Evolutionary conservation across 495 filamentous ascomycete species (phyloP).

Genomic region (Penicillium paxilli): DNA sequence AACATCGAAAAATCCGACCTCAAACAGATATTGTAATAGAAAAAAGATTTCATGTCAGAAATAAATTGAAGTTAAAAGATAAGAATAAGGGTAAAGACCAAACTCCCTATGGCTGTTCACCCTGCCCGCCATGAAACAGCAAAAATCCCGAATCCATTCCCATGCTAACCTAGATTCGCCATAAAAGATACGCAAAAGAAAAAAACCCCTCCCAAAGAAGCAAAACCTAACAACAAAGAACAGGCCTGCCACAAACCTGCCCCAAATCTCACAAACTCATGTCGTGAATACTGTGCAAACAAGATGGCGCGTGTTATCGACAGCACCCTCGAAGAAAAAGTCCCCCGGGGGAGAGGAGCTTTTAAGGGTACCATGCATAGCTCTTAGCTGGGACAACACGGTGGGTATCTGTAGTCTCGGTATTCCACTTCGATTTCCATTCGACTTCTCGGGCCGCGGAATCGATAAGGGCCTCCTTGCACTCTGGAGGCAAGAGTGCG

Average conservation of each 20-base stretch:
- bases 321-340: too few relatives aligned
- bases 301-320: too few relatives aligned
- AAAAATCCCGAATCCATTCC: background rate
- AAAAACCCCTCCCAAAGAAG: background rate
- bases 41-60: background rate
- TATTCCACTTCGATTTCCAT: slow-evolving; percentile 74
- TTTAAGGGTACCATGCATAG: slow-evolving; percentile 48
- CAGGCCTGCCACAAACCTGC: background rate
- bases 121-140: background rate
- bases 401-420: slow-evolving; percentile 54
- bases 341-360: too few relatives aligned
- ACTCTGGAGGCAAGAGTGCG: slow-evolving; percentile 68
- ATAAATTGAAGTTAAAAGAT: background rate
- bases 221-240: background rate
- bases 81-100: slow-evolving; percentile 1
- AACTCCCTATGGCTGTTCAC: background rate
- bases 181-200: background rate
- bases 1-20: too few relatives aligned
- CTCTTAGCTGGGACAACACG: slow-evolving; percentile 52
- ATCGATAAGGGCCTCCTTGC: slow-evolving; percentile 65
- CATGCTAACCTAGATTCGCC: background rate
- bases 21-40: background rate
- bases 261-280: too few relatives aligned
- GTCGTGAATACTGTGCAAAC: too few relatives aligned
- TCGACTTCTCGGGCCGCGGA: slow-evolving; percentile 58